Conservation (phyloP, 1,284 basidiomycete genomes). For the Boletus coffeatus region DNA sequence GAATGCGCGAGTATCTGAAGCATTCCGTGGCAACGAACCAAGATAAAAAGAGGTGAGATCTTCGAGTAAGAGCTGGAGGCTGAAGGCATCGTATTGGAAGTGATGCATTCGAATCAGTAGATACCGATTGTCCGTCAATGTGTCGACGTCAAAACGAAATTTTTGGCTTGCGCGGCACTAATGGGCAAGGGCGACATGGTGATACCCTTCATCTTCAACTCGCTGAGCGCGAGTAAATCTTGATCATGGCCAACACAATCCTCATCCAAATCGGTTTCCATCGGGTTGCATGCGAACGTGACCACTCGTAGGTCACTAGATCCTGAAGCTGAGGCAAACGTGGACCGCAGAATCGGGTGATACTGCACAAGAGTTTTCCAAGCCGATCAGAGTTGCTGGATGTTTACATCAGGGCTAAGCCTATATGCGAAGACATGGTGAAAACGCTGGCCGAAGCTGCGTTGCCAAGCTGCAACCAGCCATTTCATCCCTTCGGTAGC, state of each 20-base stretch:
- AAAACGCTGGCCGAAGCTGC: constrained; percentile 37
- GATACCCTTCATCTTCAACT: constrained; percentile 30
- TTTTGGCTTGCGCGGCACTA: constrained; percentile 31
- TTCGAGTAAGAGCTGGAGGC: constrained; percentile 38
- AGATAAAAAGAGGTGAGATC: constrained; percentile 37
- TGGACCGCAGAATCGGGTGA: constrained; percentile 41
- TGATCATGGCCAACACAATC: constrained; percentile 20
- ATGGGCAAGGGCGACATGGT: constrained; percentile 34
- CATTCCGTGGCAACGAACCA: constrained; percentile 23
- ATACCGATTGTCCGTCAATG: constrained; percentile 22
- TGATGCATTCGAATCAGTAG: constrained; percentile 44
- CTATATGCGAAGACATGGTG: constrained; percentile 42
- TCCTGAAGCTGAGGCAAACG: constrained; percentile 33
- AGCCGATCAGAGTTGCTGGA: constrained; percentile 28
- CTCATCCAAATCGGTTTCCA: constrained; percentile 12
- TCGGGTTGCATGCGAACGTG: constrained; percentile 30
- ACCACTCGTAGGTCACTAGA: constrained; percentile 33
- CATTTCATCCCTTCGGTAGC: constrained; percentile 25
- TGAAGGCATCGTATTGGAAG: constrained; percentile 50
- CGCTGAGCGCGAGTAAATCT: constrained; percentile 21
- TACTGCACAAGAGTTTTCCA: constrained; percentile 36
- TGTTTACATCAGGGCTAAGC: constrained; percentile 31
- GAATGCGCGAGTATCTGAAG: constrained; percentile 32
- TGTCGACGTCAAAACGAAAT: constrained; percentile 30
- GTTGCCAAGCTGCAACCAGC: constrained; percentile 42